Evolutionary conservation across 169 alveolate species (phyloP).

Genomic region (Plasmodium sp.): DNA sequence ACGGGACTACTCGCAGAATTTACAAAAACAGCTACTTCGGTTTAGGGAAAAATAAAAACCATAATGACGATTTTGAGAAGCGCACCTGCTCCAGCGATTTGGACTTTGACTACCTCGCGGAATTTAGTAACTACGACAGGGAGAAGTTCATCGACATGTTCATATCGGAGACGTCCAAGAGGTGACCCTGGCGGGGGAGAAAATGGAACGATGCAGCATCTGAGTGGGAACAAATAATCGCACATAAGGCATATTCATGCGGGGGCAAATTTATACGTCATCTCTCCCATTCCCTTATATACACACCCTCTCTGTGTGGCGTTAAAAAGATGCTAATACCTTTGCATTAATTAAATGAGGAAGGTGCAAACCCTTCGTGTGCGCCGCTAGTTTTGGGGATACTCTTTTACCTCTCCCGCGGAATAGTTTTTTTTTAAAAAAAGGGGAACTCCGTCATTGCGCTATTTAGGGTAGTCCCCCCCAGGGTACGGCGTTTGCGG

Average conservation of each 20-base stretch:
- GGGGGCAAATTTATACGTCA: neutral
- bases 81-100: constrained; percentile 8
- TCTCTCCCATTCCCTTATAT: neutral
- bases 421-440: neutral
- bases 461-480: neutral
- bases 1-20: neutral
- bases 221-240: neutral
- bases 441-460: neutral
- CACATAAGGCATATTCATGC: neutral
- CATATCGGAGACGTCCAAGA: constrained; percentile 26
- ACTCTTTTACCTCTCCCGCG: neutral
- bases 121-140: constrained; percentile 19
- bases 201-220: neutral
- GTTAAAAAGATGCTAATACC: neutral
- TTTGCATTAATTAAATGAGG: neutral
- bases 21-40: constrained; percentile 26
- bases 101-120: neutral
- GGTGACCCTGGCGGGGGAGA: neutral
- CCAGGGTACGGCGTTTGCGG: neutral
- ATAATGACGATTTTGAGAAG: constrained; percentile 6
- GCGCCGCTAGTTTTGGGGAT: neutral
- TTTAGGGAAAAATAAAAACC: constrained; percentile 11
- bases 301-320: neutral
- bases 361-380: neutral
- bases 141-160: constrained; percentile 57